A percentile compares a stretch with the other conserved stretches of the same genome.
phyloP scores from a whole-genome alignment of 2,329 filamentous ascomycete genomes.

The Claviceps spartinae region DNA sequence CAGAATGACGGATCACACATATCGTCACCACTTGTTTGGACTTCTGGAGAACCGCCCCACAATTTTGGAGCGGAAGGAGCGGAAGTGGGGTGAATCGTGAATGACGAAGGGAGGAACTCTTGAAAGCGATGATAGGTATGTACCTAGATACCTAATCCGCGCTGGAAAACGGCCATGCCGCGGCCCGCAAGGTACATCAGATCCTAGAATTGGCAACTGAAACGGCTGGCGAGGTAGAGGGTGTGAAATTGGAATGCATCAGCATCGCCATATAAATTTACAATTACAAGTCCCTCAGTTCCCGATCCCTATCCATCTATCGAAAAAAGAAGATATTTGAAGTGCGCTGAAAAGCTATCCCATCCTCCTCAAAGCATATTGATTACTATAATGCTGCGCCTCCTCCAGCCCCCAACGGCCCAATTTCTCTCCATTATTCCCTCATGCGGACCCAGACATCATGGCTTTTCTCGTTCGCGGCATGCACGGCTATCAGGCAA shows the following conservation, averaged over 20 bases:
- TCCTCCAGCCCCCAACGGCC: constrained; percentile 3
- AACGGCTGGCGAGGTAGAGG: constrained; percentile 13
- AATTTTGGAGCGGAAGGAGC: background rate
- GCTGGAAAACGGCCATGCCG: too few relatives aligned
- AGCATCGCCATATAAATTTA: constrained; percentile 27
- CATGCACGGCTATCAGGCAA: background rate
- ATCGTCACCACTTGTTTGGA: background rate
- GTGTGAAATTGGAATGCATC: constrained; percentile 20
- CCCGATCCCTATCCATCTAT: constrained; percentile 23
- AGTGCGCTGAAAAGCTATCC: constrained; percentile 7
- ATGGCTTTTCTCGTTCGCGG: background rate
- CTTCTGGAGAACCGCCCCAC: background rate
- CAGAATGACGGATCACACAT: constrained; percentile 2
- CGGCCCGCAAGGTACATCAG: too few relatives aligned
- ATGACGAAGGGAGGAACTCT: background rate
- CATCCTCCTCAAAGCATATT: constrained; percentile 6
- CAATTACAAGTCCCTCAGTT: constrained; percentile 26
- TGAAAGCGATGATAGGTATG: too few relatives aligned
- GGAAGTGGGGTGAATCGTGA: background rate
- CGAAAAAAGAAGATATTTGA: constrained; percentile 14
- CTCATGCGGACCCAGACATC: background rate
- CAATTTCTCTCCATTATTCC: background rate
- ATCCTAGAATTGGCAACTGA: background rate
- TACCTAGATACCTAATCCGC: too few relatives aligned
- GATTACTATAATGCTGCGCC: constrained; percentile 6